Evolutionary conservation across 2,329 filamentous ascomycete genomes (phyloP).

Genomic region (Trichoderma lentiforme): DNA sequence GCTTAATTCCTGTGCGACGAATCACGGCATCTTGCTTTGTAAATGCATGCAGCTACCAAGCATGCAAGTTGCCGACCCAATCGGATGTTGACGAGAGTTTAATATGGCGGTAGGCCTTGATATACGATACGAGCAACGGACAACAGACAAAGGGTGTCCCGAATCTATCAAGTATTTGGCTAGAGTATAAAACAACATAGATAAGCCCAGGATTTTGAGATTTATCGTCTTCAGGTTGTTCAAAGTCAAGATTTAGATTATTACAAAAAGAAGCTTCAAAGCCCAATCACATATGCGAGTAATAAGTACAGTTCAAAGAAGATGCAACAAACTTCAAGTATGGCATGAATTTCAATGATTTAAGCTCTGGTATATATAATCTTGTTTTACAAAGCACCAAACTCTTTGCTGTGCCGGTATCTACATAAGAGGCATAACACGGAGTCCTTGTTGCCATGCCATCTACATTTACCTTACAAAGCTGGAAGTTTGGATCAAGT

Average conservation of each 20-base stretch:
- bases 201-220: too few relatives aligned
- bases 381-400: not conserved
- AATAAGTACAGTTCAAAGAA: not conserved
- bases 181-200: too few relatives aligned
- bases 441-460: too few relatives aligned
- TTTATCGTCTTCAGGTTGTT: too few relatives aligned
- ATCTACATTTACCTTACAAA: not conserved
- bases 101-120: not conserved
- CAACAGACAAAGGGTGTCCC: not conserved
- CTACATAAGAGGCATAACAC: not conserved
- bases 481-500: not conserved
- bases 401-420: not conserved
- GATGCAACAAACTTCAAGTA: too few relatives aligned
- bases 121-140: not conserved
- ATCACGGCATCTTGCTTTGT: conserved; percentile 16
- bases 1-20: conserved; percentile 9
- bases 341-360: too few relatives aligned
- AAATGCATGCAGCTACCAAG: not conserved
- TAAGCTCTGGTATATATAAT: too few relatives aligned
- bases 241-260: not conserved
- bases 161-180: not conserved
- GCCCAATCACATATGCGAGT: too few relatives aligned
- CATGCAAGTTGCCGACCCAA: not conserved
- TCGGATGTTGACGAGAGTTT: not conserved
- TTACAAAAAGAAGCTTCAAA: not conserved